Conservation (phyloP, 495 filamentous ascomycete genomes). For the Recurvomyces mirabilis region DNA sequence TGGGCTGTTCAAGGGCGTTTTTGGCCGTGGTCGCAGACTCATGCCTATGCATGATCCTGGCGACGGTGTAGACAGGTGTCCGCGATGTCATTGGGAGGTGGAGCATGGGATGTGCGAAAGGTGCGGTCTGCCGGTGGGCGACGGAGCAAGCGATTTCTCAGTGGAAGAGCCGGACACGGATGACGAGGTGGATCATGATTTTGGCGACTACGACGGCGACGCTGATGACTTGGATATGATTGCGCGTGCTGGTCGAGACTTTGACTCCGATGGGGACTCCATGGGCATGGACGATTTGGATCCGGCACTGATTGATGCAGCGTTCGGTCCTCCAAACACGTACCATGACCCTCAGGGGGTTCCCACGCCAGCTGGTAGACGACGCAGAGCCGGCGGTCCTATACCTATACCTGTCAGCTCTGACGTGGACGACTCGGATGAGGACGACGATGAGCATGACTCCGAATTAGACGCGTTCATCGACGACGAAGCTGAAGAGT, state of each 20-base stretch:
- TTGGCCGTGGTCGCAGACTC: conserved; percentile 32
- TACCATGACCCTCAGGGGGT: no score
- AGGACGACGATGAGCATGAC: conserved; percentile 29
- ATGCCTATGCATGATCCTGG: conserved; percentile 42
- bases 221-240: no score
- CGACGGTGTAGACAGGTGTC: conserved; percentile 55
- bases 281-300: conserved; percentile 14
- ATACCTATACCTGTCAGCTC: no score
- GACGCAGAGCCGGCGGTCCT: no score
- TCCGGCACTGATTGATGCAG: not conserved
- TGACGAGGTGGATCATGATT: conserved; percentile 16
- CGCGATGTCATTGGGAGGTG: conserved; percentile 54
- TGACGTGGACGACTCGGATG: conserved; percentile 23
- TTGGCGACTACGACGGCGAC: conserved; percentile 17
- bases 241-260: no score
- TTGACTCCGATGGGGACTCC: conserved; percentile 25
- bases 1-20: conserved; percentile 56
- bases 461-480: conserved; percentile 28
- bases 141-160: conserved; percentile 26
- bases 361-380: no score
- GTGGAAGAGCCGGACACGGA: conserved; percentile 25
- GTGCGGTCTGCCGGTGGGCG: conserved; percentile 40
- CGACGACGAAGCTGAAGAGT: conserved; percentile 23
- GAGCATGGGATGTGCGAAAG: conserved; percentile 43
- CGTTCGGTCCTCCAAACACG: no score